Conservation (phyloP, 148 eudicot species). For the Heliamphora exappendiculata region DNA sequence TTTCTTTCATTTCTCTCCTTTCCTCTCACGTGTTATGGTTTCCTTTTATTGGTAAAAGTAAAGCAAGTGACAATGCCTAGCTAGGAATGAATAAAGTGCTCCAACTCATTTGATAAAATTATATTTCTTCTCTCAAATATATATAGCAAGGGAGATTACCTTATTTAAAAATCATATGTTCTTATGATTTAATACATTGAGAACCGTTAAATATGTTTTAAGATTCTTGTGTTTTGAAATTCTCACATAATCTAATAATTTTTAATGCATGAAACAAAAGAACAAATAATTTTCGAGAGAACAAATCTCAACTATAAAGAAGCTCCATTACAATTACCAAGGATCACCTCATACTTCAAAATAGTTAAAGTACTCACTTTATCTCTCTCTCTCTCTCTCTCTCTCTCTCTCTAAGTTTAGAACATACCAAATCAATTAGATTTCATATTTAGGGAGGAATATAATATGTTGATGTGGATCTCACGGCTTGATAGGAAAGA, state of each 20-base stretch:
- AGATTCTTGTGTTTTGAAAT: too few relatives aligned
- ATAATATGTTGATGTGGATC: conserved; percentile 19
- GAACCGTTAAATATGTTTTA: too few relatives aligned
- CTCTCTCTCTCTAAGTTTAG: neutral
- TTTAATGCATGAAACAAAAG: too few relatives aligned
- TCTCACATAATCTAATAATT: too few relatives aligned
- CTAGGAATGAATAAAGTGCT: conserved; percentile 20
- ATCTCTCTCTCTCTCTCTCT: conserved; percentile 14
- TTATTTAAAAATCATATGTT: too few relatives aligned
- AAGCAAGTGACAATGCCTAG: conserved; percentile 45
- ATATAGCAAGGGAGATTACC: too few relatives aligned
- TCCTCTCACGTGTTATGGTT: conserved; percentile 5
- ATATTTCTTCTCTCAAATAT: conserved; percentile 17
- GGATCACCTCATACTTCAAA: conserved; percentile 27
- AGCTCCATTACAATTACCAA: conserved; percentile 39
- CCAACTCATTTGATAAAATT: conserved; percentile 15
- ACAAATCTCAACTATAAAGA: too few relatives aligned
- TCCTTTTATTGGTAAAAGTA: conserved; percentile 41
- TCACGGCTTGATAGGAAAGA: conserved; percentile 14
- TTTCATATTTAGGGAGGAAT: conserved; percentile 21
- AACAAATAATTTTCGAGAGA: too few relatives aligned
- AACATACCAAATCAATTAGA: conserved; percentile 19
- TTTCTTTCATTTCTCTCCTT: conserved; percentile 13
- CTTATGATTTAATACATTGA: too few relatives aligned
- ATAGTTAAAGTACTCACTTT: neutral